Conservation (phyloP, 345 rosid species). For the Euclidium syriacum region DNA sequence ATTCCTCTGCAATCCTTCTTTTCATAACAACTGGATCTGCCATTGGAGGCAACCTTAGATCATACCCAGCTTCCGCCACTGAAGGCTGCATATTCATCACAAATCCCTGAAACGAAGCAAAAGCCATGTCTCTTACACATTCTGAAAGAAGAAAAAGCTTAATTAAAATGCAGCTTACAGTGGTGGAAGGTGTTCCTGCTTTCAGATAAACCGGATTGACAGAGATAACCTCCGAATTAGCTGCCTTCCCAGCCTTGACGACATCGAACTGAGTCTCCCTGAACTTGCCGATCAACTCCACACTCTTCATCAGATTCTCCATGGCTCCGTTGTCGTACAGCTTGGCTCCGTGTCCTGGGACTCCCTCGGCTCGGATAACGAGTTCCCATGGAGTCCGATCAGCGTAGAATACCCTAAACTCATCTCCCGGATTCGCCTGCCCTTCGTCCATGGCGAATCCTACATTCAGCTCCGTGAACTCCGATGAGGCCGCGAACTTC, state of each 20-base stretch:
- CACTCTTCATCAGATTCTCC: conserved; percentile 92
- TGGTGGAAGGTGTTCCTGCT: conserved; percentile 69
- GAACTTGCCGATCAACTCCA: conserved; percentile 56
- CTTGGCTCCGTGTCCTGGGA: conserved; percentile 78
- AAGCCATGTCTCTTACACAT: too few species aligned
- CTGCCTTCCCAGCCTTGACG: conserved; percentile 68
- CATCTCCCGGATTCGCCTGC: conserved; percentile 63
- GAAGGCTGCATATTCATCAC: conserved; percentile 96
- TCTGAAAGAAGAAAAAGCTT: too few species aligned
- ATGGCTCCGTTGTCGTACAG: conserved; percentile 72
- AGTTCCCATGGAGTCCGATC: conserved; percentile 68
- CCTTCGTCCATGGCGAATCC: conserved; percentile 90
- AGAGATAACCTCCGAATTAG: conserved; percentile 69
- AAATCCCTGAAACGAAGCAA: conserved; percentile 47
- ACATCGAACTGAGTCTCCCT: conserved; percentile 71
- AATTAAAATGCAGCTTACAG: too few species aligned
- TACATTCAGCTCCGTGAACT: conserved; percentile 60
- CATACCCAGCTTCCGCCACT: conserved; percentile 92
- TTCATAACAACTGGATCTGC: conserved; percentile 54
- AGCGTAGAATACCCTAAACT: conserved; percentile 66
- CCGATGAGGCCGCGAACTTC: conserved; percentile 50
- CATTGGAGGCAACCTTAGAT: conserved; percentile 75
- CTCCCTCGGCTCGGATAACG: conserved; percentile 50
- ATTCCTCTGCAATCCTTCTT: conserved; percentile 69
- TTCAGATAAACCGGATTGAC: conserved; percentile 81